These are phyloP conservation scores for Leccinum angustisporum DNA, from an alignment of 1,284 basidiomycete species.

Conservation along the genomic window DNA sequence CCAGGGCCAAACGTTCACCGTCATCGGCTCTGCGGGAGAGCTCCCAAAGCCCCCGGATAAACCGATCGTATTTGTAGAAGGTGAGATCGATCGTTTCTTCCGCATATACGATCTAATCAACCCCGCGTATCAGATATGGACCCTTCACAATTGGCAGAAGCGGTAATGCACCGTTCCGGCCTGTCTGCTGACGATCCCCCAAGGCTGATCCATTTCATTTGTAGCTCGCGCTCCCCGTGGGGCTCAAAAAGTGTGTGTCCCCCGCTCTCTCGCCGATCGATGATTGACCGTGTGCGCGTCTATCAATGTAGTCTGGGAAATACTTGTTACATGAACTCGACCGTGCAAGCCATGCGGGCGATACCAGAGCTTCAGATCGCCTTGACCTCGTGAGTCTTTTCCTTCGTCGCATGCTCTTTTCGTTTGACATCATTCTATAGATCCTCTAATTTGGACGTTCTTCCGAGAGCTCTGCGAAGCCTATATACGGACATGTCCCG, in stretches of 20 bases:
- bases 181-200: slow-evolving; percentile 1
- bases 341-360: slow-evolving; percentile 86
- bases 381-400: slow-evolving; percentile 50
- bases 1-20: slow-evolving; percentile 79
- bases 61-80: slow-evolving; percentile 81
- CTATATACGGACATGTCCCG: slow-evolving; percentile 73
- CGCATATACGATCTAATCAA: slow-evolving; percentile 8
- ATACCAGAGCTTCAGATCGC: slow-evolving; percentile 86
- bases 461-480: slow-evolving; percentile 66
- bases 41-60: slow-evolving; percentile 85
- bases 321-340: slow-evolving; percentile 96
- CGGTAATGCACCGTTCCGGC: slow-evolving; percentile 46
- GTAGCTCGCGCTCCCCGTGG: slow-evolving; percentile 66
- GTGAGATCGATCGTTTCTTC: slow-evolving; percentile 32
- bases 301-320: slow-evolving; percentile 63
- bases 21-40: slow-evolving; percentile 91
- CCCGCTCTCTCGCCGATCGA: neutral
- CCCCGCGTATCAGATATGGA: slow-evolving; percentile 68
- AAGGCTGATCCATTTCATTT: neutral
- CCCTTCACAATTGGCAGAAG: slow-evolving; percentile 77
- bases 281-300: slow-evolving; percentile 13
- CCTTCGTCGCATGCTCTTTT: neutral
- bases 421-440: slow-evolving; percentile 12
- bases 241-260: slow-evolving; percentile 56
- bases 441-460: slow-evolving; percentile 30